Conservation (phyloP, 345 rosid genomes). For the Salix brachista region DNA sequence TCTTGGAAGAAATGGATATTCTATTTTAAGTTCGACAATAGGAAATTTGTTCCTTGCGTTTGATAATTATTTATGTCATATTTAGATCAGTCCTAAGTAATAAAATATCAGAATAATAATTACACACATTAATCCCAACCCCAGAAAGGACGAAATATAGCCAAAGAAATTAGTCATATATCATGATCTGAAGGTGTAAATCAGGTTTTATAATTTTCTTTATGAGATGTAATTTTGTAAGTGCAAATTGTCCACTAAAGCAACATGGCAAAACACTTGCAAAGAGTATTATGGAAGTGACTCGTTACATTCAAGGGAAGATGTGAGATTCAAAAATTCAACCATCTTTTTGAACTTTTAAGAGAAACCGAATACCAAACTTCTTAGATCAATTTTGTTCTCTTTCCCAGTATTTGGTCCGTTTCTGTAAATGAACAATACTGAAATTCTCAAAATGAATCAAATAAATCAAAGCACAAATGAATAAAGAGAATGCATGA, state of each 20-base stretch:
- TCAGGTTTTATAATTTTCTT: neutral
- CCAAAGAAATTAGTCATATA: neutral
- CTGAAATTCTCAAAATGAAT: neutral
- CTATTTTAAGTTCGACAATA: neutral
- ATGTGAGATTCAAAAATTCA: neutral
- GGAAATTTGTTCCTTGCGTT: neutral
- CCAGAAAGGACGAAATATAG: neutral
- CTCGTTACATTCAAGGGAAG: neutral
- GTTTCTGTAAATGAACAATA: neutral
- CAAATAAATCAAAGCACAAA: neutral
- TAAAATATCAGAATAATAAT: neutral
- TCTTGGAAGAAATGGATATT: neutral
- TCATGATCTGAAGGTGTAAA: neutral
- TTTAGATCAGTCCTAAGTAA: neutral
- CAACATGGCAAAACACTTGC: neutral
- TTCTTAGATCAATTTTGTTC: neutral
- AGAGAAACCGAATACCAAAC: neutral
- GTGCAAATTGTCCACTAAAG: neutral
- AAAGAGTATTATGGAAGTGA: neutral
- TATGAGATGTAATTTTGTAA: neutral
- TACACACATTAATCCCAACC: neutral
- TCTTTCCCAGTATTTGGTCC: neutral
- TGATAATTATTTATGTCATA: neutral
- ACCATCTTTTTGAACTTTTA: neutral
- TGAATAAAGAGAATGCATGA: neutral